Evolutionary conservation across 1,139 yeast species (phyloP).

Genomic region (Pichia sp.): DNA sequence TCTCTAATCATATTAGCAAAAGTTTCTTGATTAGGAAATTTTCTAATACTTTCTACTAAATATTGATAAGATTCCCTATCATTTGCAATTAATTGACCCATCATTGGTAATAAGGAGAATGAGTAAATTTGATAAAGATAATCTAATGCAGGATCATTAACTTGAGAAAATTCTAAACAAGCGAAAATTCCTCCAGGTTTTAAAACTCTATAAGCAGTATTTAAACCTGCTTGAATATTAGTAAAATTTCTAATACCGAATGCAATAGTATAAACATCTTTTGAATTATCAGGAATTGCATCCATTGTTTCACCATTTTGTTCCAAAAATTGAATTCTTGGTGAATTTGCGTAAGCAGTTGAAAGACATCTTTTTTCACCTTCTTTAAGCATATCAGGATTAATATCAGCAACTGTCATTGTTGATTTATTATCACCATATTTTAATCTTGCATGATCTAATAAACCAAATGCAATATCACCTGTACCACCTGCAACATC

Average conservation of each 20-base stretch:
- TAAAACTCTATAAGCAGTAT: slow-evolving; percentile 89
- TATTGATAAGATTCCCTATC: slow-evolving; percentile 95
- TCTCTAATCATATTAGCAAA: slow-evolving; percentile 88
- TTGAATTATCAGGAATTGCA: slow-evolving; percentile 75
- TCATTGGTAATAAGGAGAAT: slow-evolving; percentile 77
- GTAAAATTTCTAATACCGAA: slow-evolving; percentile 98
- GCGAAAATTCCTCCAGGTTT: slow-evolving; percentile 99
- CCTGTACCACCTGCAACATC: slow-evolving; percentile 99
- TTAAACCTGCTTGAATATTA: slow-evolving; percentile 84
- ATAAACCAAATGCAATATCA: slow-evolving; percentile 91
- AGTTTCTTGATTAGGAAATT: slow-evolving; percentile 87
- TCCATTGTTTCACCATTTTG: slow-evolving; percentile 93
- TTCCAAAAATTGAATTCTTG: slow-evolving; percentile 71
- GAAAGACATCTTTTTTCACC: slow-evolving; percentile 67
- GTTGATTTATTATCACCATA: slow-evolving; percentile 70
- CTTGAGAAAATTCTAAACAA: slow-evolving; percentile 91
- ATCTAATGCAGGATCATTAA: slow-evolving; percentile 71
- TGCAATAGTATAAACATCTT: slow-evolving; percentile 93
- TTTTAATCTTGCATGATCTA: slow-evolving; percentile 80
- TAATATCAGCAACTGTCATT: slow-evolving; percentile 92
- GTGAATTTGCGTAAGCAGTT: slow-evolving; percentile 42
- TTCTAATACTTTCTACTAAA: slow-evolving; percentile 85
- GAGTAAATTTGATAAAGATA: slow-evolving; percentile 82
- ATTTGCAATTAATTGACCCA: slow-evolving; percentile 93
- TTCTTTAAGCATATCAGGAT: slow-evolving; percentile 91